phyloP scores from a whole-genome alignment of 352 stramenopile genomes.

The Phytophthora hibernalis region DNA sequence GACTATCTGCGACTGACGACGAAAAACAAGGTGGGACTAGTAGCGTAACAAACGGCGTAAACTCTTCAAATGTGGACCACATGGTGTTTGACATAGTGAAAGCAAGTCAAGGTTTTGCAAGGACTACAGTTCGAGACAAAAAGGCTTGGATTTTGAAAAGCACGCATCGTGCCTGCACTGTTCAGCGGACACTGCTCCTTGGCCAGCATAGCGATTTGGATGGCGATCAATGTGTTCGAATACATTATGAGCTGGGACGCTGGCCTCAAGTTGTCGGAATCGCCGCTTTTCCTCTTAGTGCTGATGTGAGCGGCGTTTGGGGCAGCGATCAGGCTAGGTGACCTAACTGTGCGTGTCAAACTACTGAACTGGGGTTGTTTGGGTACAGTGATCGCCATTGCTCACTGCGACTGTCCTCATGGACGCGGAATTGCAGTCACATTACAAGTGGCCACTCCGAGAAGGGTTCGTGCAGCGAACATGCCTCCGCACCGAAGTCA shows the following conservation, averaged over 20 bases:
- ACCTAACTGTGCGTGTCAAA: slow-evolving; percentile 23
- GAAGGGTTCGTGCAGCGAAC: slow-evolving; percentile 11
- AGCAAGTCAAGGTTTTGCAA: not conserved
- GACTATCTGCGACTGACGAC: slow-evolving; percentile 23
- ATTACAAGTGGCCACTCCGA: not conserved
- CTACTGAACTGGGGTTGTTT: not conserved
- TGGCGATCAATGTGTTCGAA: not conserved
- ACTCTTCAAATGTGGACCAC: not conserved
- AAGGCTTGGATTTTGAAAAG: not conserved
- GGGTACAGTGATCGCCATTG: not conserved
- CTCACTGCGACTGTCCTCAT: slow-evolving; percentile 21
- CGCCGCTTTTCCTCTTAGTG: slow-evolving; percentile 17
- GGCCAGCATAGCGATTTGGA: not conserved
- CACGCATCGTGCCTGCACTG: not conserved
- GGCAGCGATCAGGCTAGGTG: slow-evolving; percentile 17
- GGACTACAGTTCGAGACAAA: not conserved
- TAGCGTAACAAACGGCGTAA: not conserved
- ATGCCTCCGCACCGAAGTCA: slow-evolving; percentile 16
- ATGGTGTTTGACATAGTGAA: slow-evolving; percentile 6
- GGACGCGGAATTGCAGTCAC: slow-evolving; percentile 2
- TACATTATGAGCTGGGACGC: slow-evolving; percentile 10
- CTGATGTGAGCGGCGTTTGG: not conserved
- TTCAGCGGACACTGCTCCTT: slow-evolving; percentile 3
- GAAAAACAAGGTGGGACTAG: slow-evolving; percentile 20
- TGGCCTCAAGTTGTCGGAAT: slow-evolving; percentile 14